Base-by-base conservation (phyloP, 2,329 filamentous ascomycete genomes). In the Ilyonectria destructans region DNA sequence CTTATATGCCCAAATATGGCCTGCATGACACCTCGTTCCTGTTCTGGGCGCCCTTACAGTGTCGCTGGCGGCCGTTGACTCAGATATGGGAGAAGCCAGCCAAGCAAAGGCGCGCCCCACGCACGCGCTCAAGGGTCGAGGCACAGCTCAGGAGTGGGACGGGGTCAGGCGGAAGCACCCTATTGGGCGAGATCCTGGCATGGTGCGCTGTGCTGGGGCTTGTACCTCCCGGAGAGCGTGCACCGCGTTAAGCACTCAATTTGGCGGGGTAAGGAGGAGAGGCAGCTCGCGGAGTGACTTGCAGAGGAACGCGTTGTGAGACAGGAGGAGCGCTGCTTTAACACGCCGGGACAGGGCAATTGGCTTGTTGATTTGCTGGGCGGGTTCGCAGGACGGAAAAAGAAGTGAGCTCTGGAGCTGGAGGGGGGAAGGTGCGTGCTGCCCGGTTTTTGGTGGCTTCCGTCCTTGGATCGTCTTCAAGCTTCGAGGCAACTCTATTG, bases 291-390 rank as follows among this genome's bases (percentile, higher is more conserved):
- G 46, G 54, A 74, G 70, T 65, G 71, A 76, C 75, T 72, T 75
- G 40, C 13, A 31, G 59, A 21, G 54, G 67, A 69, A 63, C 65
- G 58, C 51, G 68, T 59, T 63, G 40, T 70, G 64, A 74, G 71
- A 76, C 69, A 73, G 31, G 45, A 58, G 64, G 56, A 55, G 37
- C 63, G 71, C 74, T 69, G 74, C 74, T 76, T 76, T 76, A 71
- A 73, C 56, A 21, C 3, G 6, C 15, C 4, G 17, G 9, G 48
- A 19, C 54, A 23, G 55, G 33, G 33, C 52, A 62, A 58, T 46
- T 33, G 59, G 59, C 23, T 12, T 40, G 46, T 37, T 26, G 59
- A 35, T 29, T 33, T 51, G 13, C 13, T 23, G 21, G 13, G 26
- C 56, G 8, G 12, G 46, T 40, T 48, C 33, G 37, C 23, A 33